A percentile compares a stretch with the other conserved stretches of the same genome.
phyloP scores from a whole-genome alignment of 176 grass and related monocot species.

The Oropetium thomaeum region DNA sequence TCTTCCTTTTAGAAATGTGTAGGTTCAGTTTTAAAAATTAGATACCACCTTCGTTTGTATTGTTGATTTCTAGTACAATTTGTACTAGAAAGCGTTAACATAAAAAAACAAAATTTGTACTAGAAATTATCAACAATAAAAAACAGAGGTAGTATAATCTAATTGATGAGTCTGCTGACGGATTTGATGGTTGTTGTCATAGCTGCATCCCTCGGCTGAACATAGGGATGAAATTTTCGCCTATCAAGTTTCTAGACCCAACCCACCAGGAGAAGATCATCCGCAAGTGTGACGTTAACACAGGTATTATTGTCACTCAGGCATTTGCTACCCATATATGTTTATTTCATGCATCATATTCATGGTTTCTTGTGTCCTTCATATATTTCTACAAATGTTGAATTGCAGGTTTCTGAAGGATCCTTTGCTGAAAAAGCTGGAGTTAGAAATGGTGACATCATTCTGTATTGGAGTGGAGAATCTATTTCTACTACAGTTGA shows the following conservation, averaged over 20 bases:
- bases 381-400: neutral
- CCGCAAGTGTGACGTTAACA: neutral
- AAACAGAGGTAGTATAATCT: too few relatives aligned
- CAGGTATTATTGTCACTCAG: neutral
- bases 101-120: too few relatives aligned
- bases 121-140: too few relatives aligned
- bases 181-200: too few relatives aligned
- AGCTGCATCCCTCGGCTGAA: neutral
- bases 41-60: neutral
- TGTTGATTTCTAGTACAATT: neutral
- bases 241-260: neutral
- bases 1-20: too few relatives aligned
- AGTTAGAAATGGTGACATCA: slow-evolving; percentile 5
- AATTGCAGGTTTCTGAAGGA: neutral
- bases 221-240: neutral
- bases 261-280: neutral
- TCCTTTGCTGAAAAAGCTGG: neutral
- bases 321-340: neutral
- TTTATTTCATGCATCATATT: too few relatives aligned
- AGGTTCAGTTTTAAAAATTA: too few relatives aligned
- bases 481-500: neutral
- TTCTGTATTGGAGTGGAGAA: neutral
- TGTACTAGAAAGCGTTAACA: too few relatives aligned
- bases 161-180: too few relatives aligned
- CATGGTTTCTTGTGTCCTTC: too few relatives aligned